A percentile compares a stretch with the other conserved stretches of the same genome.
Evolutionary conservation across 176 grass and related monocot genomes (phyloP).

Genomic region (Rhynchospora breviuscula): DNA sequence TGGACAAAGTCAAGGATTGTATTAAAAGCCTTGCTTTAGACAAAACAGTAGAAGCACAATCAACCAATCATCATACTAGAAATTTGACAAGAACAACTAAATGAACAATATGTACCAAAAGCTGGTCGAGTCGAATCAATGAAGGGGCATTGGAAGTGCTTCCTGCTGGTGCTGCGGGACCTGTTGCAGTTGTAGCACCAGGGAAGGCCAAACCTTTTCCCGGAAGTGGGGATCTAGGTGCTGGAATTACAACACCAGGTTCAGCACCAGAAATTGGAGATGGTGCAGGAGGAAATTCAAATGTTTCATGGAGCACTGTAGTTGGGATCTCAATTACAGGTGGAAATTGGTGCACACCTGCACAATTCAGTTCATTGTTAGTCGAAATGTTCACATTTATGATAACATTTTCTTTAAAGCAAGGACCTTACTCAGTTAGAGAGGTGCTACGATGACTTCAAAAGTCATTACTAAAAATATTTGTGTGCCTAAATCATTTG

Average conservation of each 20-base stretch:
- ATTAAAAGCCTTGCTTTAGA: slow-evolving; percentile 38
- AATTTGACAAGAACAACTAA: slow-evolving; percentile 27
- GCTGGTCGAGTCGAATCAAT: not conserved
- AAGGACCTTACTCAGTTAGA: not conserved
- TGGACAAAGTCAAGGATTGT: slow-evolving; percentile 3
- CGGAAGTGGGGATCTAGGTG: slow-evolving; percentile 48
- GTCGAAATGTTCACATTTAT: not conserved
- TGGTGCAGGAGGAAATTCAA: slow-evolving; percentile 46
- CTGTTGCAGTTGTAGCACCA: slow-evolving; percentile 36
- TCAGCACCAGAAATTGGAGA: slow-evolving; percentile 45
- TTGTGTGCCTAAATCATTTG: not conserved
- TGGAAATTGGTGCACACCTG: slow-evolving; percentile 63
- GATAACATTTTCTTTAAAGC: not conserved
- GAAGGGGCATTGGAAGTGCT: slow-evolving; percentile 43
- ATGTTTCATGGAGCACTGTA: slow-evolving; percentile 39
- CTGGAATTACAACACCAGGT: slow-evolving; percentile 50
- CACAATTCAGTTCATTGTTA: not conserved
- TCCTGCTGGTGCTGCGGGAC: slow-evolving; percentile 49
- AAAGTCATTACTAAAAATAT: not conserved
- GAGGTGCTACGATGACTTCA: not conserved
- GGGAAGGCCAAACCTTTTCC: slow-evolving; percentile 43
- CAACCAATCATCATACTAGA: slow-evolving; percentile 11
- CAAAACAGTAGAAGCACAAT: not conserved
- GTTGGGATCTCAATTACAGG: slow-evolving; percentile 45
- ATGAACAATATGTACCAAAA: slow-evolving; percentile 20